Evolutionary conservation across 495 filamentous ascomycete genomes (phyloP).

Genomic region (Arthonia radiata): DNA sequence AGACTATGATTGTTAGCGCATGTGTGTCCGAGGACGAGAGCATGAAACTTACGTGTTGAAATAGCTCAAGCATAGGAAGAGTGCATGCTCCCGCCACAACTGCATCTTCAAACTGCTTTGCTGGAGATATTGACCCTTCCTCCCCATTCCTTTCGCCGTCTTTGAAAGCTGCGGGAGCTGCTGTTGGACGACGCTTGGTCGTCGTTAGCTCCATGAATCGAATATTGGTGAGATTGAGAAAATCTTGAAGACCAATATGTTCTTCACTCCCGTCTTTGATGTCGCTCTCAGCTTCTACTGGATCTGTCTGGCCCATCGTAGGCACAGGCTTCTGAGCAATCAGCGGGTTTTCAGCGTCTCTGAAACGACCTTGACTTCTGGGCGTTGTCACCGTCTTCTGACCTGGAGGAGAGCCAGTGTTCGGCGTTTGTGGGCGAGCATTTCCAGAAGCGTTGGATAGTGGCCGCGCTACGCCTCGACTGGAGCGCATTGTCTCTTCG

Average conservation of each 20-base stretch:
- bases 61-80: constrained; percentile 76
- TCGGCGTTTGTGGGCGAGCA: constrained; percentile 15
- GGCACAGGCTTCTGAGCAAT: constrained; percentile 16
- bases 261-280: constrained; percentile 14
- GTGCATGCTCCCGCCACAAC: constrained; percentile 81
- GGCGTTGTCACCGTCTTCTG: constrained; percentile 18
- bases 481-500: constrained; percentile 31
- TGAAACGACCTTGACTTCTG: constrained; percentile 23
- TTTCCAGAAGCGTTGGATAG: constrained; percentile 8
- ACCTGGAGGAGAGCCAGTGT: constrained; percentile 21
- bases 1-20: constrained; percentile 23
- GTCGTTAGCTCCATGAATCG: constrained; percentile 91
- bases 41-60: constrained; percentile 50
- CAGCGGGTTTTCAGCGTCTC: constrained; percentile 17
- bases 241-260: constrained; percentile 69
- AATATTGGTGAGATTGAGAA: constrained; percentile 83
- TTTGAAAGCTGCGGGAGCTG: constrained; percentile 26
- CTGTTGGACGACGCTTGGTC: constrained; percentile 73
- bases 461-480: constrained; percentile 8
- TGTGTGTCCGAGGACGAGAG: neutral
- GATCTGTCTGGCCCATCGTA: constrained; percentile 21
- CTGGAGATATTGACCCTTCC: constrained; percentile 16
- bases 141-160: constrained; percentile 15
- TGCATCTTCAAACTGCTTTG: constrained; percentile 35
- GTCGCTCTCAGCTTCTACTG: constrained; percentile 10